A percentile compares a stretch with the other conserved stretches of the same genome.
phyloP scores from a whole-genome alignment of 148 eudicot species.

The Diospyros lotus region DNA sequence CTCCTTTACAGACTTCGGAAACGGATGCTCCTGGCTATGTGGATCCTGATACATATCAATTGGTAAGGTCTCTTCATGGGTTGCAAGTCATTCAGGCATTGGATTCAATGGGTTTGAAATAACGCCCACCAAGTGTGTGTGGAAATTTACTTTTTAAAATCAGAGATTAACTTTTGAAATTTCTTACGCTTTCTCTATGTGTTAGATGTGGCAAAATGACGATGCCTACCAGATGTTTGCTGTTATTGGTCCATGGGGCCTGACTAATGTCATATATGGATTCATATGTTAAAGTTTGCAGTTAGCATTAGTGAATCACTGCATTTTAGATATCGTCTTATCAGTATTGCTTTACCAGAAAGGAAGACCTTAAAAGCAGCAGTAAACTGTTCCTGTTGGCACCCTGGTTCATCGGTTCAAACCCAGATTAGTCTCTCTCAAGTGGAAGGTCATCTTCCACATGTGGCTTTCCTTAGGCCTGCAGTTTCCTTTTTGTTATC shows the following conservation, averaged over 20 bases:
- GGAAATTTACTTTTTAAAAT: not conserved
- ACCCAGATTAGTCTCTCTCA: too few relatives aligned
- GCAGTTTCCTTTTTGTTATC: not conserved
- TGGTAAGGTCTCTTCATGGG: slow-evolving; percentile 40
- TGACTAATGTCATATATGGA: not conserved
- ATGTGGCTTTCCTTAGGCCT: too few relatives aligned
- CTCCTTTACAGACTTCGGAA: slow-evolving; percentile 73
- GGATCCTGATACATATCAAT: slow-evolving; percentile 58
- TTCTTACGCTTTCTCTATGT: too few relatives aligned
- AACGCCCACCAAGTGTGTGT: slow-evolving; percentile 10
- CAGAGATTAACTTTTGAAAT: too few relatives aligned
- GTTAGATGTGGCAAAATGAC: slow-evolving; percentile 5
- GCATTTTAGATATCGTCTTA: not conserved
- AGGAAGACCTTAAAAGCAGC: too few relatives aligned
- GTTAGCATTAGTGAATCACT: slow-evolving; percentile 4
- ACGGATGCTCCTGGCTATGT: slow-evolving; percentile 85
- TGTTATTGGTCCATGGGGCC: too few relatives aligned
- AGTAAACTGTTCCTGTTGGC: too few relatives aligned
- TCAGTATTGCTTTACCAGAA: not conserved
- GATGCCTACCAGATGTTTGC: slow-evolving; percentile 4
- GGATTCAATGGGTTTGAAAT: not conserved
- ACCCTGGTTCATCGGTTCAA: too few relatives aligned
- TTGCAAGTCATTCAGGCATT: not conserved
- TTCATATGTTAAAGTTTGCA: not conserved
- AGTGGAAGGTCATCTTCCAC: too few relatives aligned